Base-by-base conservation (phyloP, 345 rosid genomes). In the Arabis alpina region DNA sequence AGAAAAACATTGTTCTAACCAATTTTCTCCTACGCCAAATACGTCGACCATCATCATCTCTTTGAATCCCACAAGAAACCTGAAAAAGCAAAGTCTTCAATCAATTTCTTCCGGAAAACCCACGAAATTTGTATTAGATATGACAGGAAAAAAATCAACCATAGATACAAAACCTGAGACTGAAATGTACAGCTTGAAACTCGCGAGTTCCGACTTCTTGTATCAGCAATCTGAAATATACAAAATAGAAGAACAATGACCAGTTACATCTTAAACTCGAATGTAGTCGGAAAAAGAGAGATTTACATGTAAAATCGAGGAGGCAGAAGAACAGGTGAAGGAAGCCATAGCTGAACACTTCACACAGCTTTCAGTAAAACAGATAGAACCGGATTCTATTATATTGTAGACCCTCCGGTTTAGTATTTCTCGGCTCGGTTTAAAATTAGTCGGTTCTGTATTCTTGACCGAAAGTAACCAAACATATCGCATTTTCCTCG, bases 21-120 rank as follows among this genome's bases (percentile, higher is more conserved):
- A 92, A 75, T 76, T 78, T 80, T 66, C 96, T 85, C 42, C 98
- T 78, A 24, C 96, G 90, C 96, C 93, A 87, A 10, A 85, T 77
- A 39, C 84, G 87, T 27, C 89, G 85, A 8, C 86, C 85, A 27
- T 80, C 51, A 24, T 84, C 76, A 32, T 74, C 79, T 30, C 77
- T 76, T 52, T 75, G 61, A 53, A 77, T 61, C 74, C 81, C 80
- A 34, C 83, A 77, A 42, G 56, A 67, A 27, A 82, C 79, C 91
- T 88, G 27, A 73, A 44, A 25, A 41, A 43, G 45, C 23, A 16
- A 3, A 71, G 2, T 19, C 24, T 1, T 28, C 6, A 71, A 2
- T 12, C 49, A 70, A 34, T 24, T 1, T 43, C 12, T 55, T 5
- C 43, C 28, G 2, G 6, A 11, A 8, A 2, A 47, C 24, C 65